Evolutionary conservation across 2,329 filamentous ascomycete species (phyloP).

Genomic region (Neonectria magnoliae): DNA sequence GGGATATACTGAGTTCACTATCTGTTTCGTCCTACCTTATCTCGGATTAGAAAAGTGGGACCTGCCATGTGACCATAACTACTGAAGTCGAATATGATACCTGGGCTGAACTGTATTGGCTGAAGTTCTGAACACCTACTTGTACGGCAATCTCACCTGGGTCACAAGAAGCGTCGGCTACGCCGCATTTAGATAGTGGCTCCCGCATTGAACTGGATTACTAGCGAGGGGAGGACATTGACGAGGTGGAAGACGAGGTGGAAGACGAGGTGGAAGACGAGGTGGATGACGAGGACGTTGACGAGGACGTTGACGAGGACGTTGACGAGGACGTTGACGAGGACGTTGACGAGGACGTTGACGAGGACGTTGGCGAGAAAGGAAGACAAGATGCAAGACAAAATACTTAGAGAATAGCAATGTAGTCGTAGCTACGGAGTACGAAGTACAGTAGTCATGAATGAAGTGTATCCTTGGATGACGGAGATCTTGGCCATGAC

Average conservation of each 20-base stretch:
- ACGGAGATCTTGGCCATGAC: not conserved
- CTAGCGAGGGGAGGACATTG: too few species aligned
- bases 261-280: too few species aligned
- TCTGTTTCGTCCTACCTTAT: constrained; percentile 4
- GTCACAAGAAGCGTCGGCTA: not conserved
- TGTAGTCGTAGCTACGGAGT: not conserved
- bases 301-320: too few species aligned
- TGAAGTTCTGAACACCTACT: not conserved
- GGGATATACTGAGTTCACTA: not conserved
- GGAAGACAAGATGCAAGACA: not conserved
- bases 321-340: too few species aligned
- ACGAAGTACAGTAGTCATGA: not conserved
- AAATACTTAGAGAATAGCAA: not conserved
- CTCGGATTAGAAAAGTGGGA: not conserved
- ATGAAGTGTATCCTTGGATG: not conserved
- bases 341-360: too few species aligned
- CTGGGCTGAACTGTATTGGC: constrained; percentile 7
- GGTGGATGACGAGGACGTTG: too few species aligned
- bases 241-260: not conserved
- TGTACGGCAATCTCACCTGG: not conserved
- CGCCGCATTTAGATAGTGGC: not conserved
- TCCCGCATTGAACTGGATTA: too few species aligned
- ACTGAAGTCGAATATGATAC: constrained; percentile 11
- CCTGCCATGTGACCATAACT: constrained; percentile 29
- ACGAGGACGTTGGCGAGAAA: too few species aligned